Conservation (phyloP, 2,329 filamentous ascomycete species). For the Aspergillus ochraceus region DNA sequence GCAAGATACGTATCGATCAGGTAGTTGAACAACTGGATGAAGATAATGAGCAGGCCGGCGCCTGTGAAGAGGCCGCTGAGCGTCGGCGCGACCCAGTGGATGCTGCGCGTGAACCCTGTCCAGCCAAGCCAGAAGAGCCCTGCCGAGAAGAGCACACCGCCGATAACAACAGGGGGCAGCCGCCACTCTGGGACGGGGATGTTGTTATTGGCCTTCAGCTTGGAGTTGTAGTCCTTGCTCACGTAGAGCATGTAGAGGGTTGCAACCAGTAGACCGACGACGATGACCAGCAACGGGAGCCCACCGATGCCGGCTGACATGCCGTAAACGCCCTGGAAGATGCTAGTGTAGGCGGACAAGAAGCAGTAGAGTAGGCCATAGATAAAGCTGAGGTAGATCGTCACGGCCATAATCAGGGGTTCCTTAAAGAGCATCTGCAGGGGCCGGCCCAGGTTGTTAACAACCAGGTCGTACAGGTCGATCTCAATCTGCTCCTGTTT, state of each 20-base stretch:
- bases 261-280: constrained; percentile 69
- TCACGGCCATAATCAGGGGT: constrained; percentile 44
- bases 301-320: constrained; percentile 70
- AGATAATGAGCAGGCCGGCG: constrained; percentile 59
- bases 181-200: constrained; percentile 60
- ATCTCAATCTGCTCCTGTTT: constrained; percentile 54
- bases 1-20: constrained; percentile 61
- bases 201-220: constrained; percentile 65
- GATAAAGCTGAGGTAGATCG: constrained; percentile 41
- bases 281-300: constrained; percentile 82
- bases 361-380: constrained; percentile 38
- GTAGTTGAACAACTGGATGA: constrained; percentile 59
- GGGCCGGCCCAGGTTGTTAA: constrained; percentile 49
- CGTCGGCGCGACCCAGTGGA: constrained; percentile 45
- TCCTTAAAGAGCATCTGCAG: constrained; percentile 42
- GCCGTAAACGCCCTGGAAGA: constrained; percentile 58
- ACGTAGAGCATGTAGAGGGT: constrained; percentile 63
- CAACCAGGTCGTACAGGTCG: constrained; percentile 46
- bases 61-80: constrained; percentile 55
- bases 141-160: constrained; percentile 53
- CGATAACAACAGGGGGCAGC: constrained; percentile 54
- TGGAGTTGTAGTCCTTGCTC: constrained; percentile 68
- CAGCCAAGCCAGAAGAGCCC: constrained; percentile 79
- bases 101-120: constrained; percentile 55
- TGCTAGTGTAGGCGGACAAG: constrained; percentile 38